Evolutionary conservation across 2,329 filamentous ascomycete genomes (phyloP), one percentile per base, ranked within the genome.

Genomic region (Cladophialophora yegresii): DNA sequence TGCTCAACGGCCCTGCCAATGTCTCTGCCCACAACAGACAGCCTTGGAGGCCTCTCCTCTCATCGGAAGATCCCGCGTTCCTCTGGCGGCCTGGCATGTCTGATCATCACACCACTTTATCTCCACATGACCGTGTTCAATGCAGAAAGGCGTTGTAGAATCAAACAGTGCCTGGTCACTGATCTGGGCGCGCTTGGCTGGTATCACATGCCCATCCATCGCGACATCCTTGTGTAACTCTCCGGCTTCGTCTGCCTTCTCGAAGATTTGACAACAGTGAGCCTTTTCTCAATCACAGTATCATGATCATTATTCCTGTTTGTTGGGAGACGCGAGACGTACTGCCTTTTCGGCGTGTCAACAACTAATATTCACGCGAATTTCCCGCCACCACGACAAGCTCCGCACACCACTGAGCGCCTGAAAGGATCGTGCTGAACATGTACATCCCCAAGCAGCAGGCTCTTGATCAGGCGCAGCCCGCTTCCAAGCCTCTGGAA

Each of bases 371-470:
- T 43, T 16, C 8, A n/a, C n/a, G 4, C 16, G 13, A 20, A 8
- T 8, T 2, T n/a, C 16, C n/a, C 36, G n/a, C 36, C 36, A 43
- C 13, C 36, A 8, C 16, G 16, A 43, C 6, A 28, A 28, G 6
- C 26, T 28, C 26, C 26, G 26, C 3, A 28, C 26, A 28, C 26
- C 26, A 28, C 26, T 28, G 26, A 28, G 3, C 16, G 13, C 16
- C 32, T 30, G 51, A 9, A 28, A 4, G 10, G 33, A 56, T 8
- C 16, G 16, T 20, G 2, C 13, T 26, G 20, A 7, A 50, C 10
- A 66, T 66, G 64, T 66, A 66, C 40, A 63, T 66, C 10, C 64
- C 64, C 4, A 56, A 23, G 28, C 56, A 63, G 51, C 55, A 63
- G 22, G 49, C 33, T 3, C 28, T 62, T 33, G 20, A 6, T 49